Evolutionary conservation across 2,329 filamentous ascomycete genomes (phyloP).

Genomic region (Arthrobotrys musiformis): DNA sequence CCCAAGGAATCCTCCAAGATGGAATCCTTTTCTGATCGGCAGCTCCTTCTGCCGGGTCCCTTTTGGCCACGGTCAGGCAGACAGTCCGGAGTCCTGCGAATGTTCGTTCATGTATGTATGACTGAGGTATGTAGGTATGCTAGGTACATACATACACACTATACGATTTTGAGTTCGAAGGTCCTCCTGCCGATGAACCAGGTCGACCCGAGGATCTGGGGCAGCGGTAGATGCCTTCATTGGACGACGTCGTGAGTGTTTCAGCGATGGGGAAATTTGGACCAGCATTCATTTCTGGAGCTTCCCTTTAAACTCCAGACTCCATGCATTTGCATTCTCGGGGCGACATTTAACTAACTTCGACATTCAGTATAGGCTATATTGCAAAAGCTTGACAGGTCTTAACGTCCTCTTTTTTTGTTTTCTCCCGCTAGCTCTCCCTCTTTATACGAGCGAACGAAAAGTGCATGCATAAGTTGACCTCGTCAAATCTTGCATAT

Average conservation of each 20-base stretch:
- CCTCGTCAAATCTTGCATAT: not conserved
- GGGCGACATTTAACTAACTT: no score
- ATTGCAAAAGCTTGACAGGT: constrained; percentile 18
- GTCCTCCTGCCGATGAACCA: constrained; percentile 46
- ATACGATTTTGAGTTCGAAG: constrained; percentile 14
- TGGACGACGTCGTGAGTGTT: constrained; percentile 40
- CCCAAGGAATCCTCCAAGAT: not conserved
- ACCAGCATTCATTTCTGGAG: constrained; percentile 14
- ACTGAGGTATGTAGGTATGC: no score
- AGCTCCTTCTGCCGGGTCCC: constrained; percentile 34
- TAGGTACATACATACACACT: not conserved
- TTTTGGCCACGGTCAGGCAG: constrained; percentile 45
- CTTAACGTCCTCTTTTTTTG: no score
- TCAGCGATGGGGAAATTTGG: constrained; percentile 39
- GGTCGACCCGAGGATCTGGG: constrained; percentile 55
- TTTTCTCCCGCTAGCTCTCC: no score
- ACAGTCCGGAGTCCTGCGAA: constrained; percentile 21
- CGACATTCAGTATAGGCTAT: constrained; percentile 19
- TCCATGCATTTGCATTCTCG: no score
- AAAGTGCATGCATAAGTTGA: constrained; percentile 17
- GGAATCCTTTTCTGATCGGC: constrained; percentile 35
- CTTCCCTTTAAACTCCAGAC: not conserved
- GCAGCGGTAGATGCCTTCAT: constrained; percentile 42
- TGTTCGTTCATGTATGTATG: no score
- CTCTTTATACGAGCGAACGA: constrained; percentile 13